phyloP scores from a whole-genome alignment of 2,329 filamentous ascomycete species.

The Penicillium oxalicum region DNA sequence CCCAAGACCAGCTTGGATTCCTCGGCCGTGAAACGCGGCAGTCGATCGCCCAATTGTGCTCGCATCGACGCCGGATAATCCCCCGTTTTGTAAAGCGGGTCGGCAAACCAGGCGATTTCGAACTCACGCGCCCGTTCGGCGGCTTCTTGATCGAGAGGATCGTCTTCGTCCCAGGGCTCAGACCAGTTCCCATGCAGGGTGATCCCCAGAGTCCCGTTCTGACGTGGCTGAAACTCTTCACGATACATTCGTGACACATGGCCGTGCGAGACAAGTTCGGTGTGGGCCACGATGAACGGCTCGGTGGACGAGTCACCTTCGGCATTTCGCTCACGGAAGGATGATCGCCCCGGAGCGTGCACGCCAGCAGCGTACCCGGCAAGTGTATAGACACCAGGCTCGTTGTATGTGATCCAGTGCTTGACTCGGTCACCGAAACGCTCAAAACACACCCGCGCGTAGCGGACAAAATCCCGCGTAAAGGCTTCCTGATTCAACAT shows the following conservation, averaged over 20 bases:
- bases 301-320: slow-evolving; percentile 68
- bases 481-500: slow-evolving; percentile 71
- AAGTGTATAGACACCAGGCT: slow-evolving; percentile 73
- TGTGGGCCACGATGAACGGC: slow-evolving; percentile 72
- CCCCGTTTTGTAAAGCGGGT: slow-evolving; percentile 68
- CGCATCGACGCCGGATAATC: slow-evolving; percentile 74
- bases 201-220: slow-evolving; percentile 70
- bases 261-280: slow-evolving; percentile 67
- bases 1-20: slow-evolving; percentile 64
- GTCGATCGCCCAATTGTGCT: slow-evolving; percentile 67
- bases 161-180: slow-evolving; percentile 69
- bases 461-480: slow-evolving; percentile 68
- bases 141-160: slow-evolving; percentile 65
- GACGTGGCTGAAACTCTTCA: slow-evolving; percentile 64
- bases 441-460: slow-evolving; percentile 69
- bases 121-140: slow-evolving; percentile 73
- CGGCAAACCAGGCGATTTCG: slow-evolving; percentile 74
- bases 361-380: slow-evolving; percentile 68
- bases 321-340: slow-evolving; percentile 62
- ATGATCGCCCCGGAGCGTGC: slow-evolving; percentile 70
- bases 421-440: slow-evolving; percentile 65
- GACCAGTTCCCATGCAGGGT: slow-evolving; percentile 71
- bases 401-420: slow-evolving; percentile 82
- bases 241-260: slow-evolving; percentile 69
- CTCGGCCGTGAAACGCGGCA: slow-evolving; percentile 65